Conservation (phyloP, 257 asterid species). For the Verbena officinalis region DNA sequence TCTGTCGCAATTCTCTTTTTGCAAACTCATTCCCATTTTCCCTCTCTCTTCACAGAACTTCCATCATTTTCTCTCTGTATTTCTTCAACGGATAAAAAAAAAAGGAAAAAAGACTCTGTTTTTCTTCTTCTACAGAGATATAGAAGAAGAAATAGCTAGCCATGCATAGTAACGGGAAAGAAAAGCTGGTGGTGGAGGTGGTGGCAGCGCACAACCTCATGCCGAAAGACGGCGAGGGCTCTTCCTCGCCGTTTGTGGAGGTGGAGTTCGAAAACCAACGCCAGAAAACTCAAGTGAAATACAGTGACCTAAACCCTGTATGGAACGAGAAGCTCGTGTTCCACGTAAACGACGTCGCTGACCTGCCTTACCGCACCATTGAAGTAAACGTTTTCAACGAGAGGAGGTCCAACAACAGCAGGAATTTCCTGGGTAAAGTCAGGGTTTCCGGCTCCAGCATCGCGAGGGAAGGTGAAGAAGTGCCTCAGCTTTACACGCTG, state of each 20-base stretch:
- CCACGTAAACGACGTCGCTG: constrained; percentile 66
- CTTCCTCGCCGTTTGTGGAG: constrained; percentile 86
- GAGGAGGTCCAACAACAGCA: constrained; percentile 61
- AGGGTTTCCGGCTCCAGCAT: constrained; percentile 66
- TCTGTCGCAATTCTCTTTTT: constrained; percentile 22
- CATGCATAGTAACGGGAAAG: constrained; percentile 62
- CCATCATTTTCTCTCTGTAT: not conserved
- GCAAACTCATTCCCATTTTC: constrained; percentile 28
- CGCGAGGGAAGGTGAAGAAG: constrained; percentile 60
- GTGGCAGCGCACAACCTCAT: constrained; percentile 90
- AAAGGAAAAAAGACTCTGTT: not conserved
- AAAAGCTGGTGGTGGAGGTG: constrained; percentile 86
- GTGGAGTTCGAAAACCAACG: constrained; percentile 79
- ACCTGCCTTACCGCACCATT: constrained; percentile 78
- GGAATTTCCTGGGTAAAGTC: constrained; percentile 79
- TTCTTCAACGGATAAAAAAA: no score
- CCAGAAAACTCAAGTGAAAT: constrained; percentile 62
- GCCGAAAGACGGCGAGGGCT: constrained; percentile 96
- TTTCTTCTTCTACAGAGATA: no score
- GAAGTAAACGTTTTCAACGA: constrained; percentile 85
- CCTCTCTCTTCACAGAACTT: not conserved
- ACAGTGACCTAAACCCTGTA: constrained; percentile 75
- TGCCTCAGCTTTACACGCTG: constrained; percentile 65
- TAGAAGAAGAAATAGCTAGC: not conserved
- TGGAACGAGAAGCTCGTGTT: constrained; percentile 91